Base-by-base conservation (phyloP, 2,329 filamentous ascomycete genomes). In the Massarina eburnea region DNA sequence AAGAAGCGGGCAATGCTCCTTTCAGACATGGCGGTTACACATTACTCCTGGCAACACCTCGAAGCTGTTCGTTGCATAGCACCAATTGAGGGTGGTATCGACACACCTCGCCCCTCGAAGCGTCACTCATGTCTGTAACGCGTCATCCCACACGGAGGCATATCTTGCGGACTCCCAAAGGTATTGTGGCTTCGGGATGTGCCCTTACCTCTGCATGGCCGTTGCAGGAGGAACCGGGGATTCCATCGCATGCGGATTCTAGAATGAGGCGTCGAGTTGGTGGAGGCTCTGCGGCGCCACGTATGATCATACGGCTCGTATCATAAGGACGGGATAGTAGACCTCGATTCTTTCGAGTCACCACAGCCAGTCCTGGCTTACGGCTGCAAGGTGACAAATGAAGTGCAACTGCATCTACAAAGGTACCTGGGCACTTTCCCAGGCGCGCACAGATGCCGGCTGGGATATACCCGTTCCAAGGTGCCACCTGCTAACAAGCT, bases 401-500 rank as follows among this genome's bases (percentile, higher is more conserved):
- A 46, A 53, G 48, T 54, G 54, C 54, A 54, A 45, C 49, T 46
- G 54, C 50, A 52, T 41, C 44, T 32, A 48, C 14, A 15, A 10
- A 21, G 41, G 39, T 39, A 37, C 48, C 45, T 51, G 39, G 54
- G 55, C 59, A 54, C 12, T 20, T 55, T 53, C 54, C 49, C 51
- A 58, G 58, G 46, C 41, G 42, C 36, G 40, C 40, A 57, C 48
- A 55, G 43, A 50, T 42, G n/a, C n/a, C n/a, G n/a, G n/a, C n/a
- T n/a, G 33, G 48, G 32, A 41, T 46, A 47, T 37, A 39, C 52
- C 55, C 44, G 42, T 51, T 47, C 52, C 56, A 54, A 58, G 57
- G 66, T 69, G 64, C 64, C 58, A 49, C 67, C 45, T 41, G 22
- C 59, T 57, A 63, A 60, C 51, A 51, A 57, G 45, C 54, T 61